Evolutionary conservation across 2,329 filamentous ascomycete genomes (phyloP), one percentile per base, ranked within the genome.

Genomic region (Paecilomyces niveus): DNA sequence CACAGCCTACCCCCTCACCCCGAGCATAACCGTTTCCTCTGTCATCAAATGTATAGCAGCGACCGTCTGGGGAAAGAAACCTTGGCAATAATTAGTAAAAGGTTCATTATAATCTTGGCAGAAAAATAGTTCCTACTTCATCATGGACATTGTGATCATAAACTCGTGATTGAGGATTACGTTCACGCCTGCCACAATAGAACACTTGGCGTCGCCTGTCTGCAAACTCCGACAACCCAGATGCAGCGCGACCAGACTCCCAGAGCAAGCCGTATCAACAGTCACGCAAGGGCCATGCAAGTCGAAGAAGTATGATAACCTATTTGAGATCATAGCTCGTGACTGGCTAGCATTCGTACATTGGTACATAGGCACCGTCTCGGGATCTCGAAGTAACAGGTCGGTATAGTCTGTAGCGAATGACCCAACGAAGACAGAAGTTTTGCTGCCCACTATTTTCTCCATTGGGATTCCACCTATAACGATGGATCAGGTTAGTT

Each of bases 291-390:
- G 61, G 2, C 67, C 67, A 22, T 54, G 54, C 18, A 68, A 54
- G 55, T 70, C 64, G 50, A 59, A 70, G 33, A 61, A 62, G 22
- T 62, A 64, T 7, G 67, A 68, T 8, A 70, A 18, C 0, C 67
- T 61, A 50, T 70, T 70, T 3, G 67, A 53, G n/a, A 62, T 22
- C 6, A 65, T 33, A n/a, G 55, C 50, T 29, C 26, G 26, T 29
- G 26, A 29, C 7, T 10, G 15, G 13, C 2, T 56, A 4, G 26
- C 57, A 49, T 52, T 58, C 3, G 64, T 65, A 7, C 56, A 51
- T 10, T 26, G 22, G 57, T 64, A 68, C 26, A 31, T 57, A 13
- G 66, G 64, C 9, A 55, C n/a, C 6, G 53, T 54, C 2, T 69
- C 64, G 9, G 57, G 32, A 60, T 72, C 70, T 15, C 55, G 35